phyloP scores from a whole-genome alignment of 2,329 filamentous ascomycete genomes.

The Colletotrichum sp. region DNA sequence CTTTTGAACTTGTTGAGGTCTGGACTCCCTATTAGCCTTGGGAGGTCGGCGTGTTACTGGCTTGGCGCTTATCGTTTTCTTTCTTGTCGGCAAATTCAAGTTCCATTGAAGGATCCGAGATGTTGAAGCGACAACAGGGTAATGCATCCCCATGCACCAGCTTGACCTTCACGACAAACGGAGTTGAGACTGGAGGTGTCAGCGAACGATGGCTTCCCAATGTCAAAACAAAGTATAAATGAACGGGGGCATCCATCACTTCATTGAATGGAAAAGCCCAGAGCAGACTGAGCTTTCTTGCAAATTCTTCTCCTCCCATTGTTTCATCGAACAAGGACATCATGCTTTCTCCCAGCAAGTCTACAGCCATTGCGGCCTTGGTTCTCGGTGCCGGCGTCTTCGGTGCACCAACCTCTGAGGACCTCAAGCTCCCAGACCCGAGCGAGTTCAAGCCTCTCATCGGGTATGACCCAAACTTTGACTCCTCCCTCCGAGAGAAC shows the following conservation, averaged over 20 bases:
- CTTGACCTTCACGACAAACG: not conserved
- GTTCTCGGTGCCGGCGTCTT: not conserved
- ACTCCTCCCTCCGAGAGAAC: not conserved
- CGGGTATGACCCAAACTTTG: not conserved
- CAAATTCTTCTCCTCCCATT: not conserved
- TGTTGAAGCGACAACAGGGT: not conserved
- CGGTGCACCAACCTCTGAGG: not conserved
- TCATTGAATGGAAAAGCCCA: rapidly evolving
- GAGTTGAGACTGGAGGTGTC: not conserved
- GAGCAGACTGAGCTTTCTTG: not conserved
- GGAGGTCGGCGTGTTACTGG: rapidly evolving
- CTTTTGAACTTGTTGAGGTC: not conserved
- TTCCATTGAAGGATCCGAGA: not conserved
- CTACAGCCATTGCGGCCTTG: not conserved
- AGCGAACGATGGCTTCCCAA: not conserved
- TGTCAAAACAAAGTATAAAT: not conserved
- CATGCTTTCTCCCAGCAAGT: not conserved
- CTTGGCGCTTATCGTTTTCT: not conserved
- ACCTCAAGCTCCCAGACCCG: not conserved
- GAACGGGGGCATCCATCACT: not conserved
- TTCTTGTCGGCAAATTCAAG: not conserved
- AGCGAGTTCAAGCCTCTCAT: not conserved
- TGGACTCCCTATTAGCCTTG: not conserved
- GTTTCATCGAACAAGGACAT: not conserved
- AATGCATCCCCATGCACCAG: not conserved